phyloP scores from a whole-genome alignment of 345 rosid genomes.

The Aquilaria sinensis region DNA sequence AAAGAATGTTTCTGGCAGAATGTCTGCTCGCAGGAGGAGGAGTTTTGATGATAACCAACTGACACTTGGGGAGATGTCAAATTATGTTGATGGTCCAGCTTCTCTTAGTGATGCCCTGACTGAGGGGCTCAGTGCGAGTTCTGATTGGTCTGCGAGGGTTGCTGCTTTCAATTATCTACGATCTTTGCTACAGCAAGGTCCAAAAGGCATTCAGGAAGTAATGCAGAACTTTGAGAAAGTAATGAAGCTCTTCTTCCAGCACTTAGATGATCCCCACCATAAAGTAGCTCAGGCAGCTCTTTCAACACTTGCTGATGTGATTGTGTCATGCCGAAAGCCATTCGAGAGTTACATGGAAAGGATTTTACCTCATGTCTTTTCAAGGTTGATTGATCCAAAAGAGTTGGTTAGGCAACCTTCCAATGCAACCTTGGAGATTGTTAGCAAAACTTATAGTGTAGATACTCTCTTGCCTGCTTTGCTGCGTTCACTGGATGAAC shows the following conservation, averaged over 20 bases:
- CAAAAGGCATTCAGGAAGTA: constrained; percentile 92
- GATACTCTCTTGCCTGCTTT: constrained; percentile 91
- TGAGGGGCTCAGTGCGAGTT: constrained; percentile 84
- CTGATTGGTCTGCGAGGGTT: constrained; percentile 98
- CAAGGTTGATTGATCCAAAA: constrained; percentile 93
- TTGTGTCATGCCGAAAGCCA: constrained; percentile 94
- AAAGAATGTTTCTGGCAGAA: constrained; percentile 71
- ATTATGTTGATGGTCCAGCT: constrained; percentile 72
- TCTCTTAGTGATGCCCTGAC: constrained; percentile 82
- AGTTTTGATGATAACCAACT: constrained; percentile 94
- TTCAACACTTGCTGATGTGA: constrained; percentile 87
- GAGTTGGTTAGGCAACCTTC: constrained; percentile 96
- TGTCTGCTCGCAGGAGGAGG: constrained; percentile 82
- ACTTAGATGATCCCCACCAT: constrained; percentile 99
- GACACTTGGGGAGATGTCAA: constrained; percentile 73
- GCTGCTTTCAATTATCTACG: constrained; percentile 87
- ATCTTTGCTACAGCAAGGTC: constrained; percentile 87
- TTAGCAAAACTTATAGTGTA: constrained; percentile 84
- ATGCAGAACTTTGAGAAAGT: constrained; percentile 93
- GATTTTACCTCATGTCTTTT: constrained; percentile 94
- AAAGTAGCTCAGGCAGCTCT: constrained; percentile 99
- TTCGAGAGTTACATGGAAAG: constrained; percentile 98
- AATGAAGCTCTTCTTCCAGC: constrained; percentile 97
- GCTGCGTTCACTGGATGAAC: constrained; percentile 97
- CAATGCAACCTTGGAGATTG: constrained; percentile 86